Percentiles rank a stretch among this genome's conserved stretches.
These are phyloP conservation scores for Vaccinium corymbosum DNA, from an alignment of 148 eudicot species.

Conservation along the genomic window DNA sequence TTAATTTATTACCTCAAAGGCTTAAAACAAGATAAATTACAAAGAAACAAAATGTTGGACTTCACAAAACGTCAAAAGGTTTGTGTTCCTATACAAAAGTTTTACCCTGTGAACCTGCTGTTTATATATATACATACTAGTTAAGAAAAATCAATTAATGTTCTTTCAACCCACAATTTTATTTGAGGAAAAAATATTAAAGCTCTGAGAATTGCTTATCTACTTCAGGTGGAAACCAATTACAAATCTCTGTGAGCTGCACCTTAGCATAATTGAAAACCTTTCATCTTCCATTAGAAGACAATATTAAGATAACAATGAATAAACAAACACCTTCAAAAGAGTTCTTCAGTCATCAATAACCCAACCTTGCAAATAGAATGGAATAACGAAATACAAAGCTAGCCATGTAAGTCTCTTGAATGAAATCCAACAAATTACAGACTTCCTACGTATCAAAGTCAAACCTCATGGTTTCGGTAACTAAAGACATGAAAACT, in stretches of 20 bases:
- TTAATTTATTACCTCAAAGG: neutral
- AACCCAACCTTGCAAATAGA: neutral
- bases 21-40: neutral
- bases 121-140: neutral
- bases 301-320: neutral
- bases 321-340: neutral
- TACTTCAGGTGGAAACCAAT: constrained; percentile 1
- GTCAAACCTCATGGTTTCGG: neutral
- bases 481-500: neutral
- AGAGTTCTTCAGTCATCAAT: neutral
- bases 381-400: neutral
- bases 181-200: too few relatives aligned
- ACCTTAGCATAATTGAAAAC: neutral
- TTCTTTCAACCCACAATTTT: too few relatives aligned
- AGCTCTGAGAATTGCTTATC: neutral
- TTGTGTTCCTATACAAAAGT: neutral
- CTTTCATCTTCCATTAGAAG: neutral
- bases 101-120: neutral
- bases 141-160: neutral
- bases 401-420: neutral
- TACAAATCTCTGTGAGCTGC: neutral
- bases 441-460: neutral
- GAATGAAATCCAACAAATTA: neutral
- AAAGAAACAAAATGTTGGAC: neutral
- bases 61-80: neutral